These are phyloP conservation scores for Penicillium fuscoglaucum DNA, from an alignment of 2,329 filamentous ascomycete genomes.

Conservation along the genomic window DNA sequence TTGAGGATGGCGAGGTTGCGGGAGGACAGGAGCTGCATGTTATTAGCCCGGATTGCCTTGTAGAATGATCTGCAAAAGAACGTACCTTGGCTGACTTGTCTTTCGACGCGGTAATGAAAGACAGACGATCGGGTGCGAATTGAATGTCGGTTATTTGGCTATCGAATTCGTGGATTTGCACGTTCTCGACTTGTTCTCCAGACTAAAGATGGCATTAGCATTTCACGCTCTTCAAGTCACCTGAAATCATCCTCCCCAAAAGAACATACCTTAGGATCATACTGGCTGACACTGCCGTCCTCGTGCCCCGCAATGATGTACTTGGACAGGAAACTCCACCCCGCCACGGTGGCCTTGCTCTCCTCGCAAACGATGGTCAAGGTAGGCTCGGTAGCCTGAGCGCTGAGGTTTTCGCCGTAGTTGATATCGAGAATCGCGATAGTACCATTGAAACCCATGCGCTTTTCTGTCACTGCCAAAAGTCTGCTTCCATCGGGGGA, in stretches of 20 bases:
- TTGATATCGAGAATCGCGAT: conserved; percentile 91
- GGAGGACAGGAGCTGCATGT: conserved; percentile 69
- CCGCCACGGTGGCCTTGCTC: conserved; percentile 95
- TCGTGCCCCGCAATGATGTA: conserved; percentile 98
- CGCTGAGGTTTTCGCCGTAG: conserved; percentile 70
- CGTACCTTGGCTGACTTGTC: conserved; percentile 91
- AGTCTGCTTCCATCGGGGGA: conserved; percentile 88
- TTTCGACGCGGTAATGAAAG: conserved; percentile 97
- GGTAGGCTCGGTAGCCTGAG: conserved; percentile 79
- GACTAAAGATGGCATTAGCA: conserved; percentile 50
- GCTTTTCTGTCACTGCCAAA: conserved; percentile 95
- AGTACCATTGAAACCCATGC: conserved; percentile 91
- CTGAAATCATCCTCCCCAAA: neutral
- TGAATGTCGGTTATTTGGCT: conserved; percentile 86
- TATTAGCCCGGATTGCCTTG: conserved; percentile 19
- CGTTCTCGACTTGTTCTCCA: conserved; percentile 78
- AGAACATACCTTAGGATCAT: conserved; percentile 75
- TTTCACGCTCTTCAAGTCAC: neutral
- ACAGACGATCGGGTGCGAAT: conserved; percentile 89
- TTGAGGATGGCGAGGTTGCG: conserved; percentile 89
- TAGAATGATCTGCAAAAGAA: neutral
- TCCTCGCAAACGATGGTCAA: conserved; percentile 90
- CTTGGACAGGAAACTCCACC: conserved; percentile 90
- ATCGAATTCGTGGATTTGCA: conserved; percentile 82
- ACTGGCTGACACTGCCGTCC: conserved; percentile 87